Percentiles rank a stretch among this genome's conserved stretches.
Conservation (phyloP, 352 stramenopile species). For the Halophytophthora polymorphica region DNA sequence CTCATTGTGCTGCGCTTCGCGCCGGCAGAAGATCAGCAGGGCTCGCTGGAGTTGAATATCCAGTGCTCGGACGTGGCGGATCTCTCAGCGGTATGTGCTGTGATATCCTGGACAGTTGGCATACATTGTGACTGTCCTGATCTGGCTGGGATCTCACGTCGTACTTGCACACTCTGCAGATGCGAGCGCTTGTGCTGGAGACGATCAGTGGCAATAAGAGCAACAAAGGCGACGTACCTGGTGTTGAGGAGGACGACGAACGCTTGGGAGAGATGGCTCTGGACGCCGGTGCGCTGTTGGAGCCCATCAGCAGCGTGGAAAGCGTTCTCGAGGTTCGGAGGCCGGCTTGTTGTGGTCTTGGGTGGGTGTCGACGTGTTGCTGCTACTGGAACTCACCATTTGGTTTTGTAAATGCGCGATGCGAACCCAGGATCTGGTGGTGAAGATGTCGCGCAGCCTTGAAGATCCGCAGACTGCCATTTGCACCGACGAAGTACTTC, state of each 20-base stretch:
- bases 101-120: not conserved
- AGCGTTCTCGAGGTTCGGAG: slow-evolving; percentile 24
- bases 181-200: slow-evolving; percentile 46
- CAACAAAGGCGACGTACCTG: slow-evolving; percentile 2
- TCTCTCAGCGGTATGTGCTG: slow-evolving; percentile 47
- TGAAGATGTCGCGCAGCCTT: slow-evolving; percentile 28
- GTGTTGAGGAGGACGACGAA: slow-evolving; percentile 3
- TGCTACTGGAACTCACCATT: too few relatives aligned
- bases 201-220: slow-evolving; percentile 12
- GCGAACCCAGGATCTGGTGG: slow-evolving; percentile 27
- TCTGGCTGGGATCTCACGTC: not conserved
- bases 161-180: slow-evolving; percentile 24
- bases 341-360: not conserved
- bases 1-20: slow-evolving; percentile 44
- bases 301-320: slow-evolving; percentile 26
- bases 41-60: slow-evolving; percentile 39
- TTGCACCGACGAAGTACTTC: slow-evolving; percentile 50
- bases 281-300: slow-evolving; percentile 20
- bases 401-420: not conserved
- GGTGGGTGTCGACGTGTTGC: not conserved
- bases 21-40: slow-evolving; percentile 18
- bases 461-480: slow-evolving; percentile 22
- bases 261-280: slow-evolving; percentile 9
- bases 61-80: slow-evolving; percentile 55
- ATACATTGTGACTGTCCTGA: not conserved